Conservation (phyloP, 306 rosid species). For the Rosa rugosa region DNA sequence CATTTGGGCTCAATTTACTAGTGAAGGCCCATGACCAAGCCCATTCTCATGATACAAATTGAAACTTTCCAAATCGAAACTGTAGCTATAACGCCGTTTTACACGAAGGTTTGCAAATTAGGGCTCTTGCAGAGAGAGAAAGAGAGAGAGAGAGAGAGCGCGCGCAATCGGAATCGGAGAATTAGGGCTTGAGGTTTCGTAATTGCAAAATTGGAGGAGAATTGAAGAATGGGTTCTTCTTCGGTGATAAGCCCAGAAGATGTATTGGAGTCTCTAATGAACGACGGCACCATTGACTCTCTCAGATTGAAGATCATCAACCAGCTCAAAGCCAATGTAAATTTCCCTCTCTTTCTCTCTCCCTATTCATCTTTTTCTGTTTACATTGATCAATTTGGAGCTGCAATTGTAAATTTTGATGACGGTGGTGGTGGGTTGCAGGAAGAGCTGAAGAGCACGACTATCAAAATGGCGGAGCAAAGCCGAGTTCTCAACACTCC, state of each 20-base stretch:
- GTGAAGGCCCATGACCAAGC: not conserved
- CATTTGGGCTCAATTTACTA: not conserved
- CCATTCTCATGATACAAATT: not conserved
- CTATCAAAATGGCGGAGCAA: conserved; percentile 92
- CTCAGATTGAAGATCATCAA: conserved; percentile 95
- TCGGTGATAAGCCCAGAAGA: conserved; percentile 79
- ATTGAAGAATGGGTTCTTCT: conserved; percentile 54
- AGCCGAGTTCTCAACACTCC: conserved; percentile 93
- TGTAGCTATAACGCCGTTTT: not conserved
- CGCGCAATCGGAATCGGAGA: not conserved
- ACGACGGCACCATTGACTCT: conserved; percentile 89
- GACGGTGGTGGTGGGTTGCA: conserved; percentile 20
- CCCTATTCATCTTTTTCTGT: not conserved
- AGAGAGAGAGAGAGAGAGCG: not conserved
- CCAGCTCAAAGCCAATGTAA: conserved; percentile 94
- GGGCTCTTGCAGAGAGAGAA: not conserved
- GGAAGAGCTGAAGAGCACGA: conserved; percentile 88
- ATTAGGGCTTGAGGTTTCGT: not conserved
- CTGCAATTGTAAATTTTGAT: not conserved
- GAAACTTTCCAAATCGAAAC: not conserved
- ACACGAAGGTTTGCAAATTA: not conserved
- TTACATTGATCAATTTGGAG: not conserved
- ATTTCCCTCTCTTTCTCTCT: not conserved
- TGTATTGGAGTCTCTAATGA: conserved; percentile 83
- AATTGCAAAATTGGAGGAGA: not conserved